phyloP scores from a whole-genome alignment of 306 rosid species.

The Boehmeria nivea region DNA sequence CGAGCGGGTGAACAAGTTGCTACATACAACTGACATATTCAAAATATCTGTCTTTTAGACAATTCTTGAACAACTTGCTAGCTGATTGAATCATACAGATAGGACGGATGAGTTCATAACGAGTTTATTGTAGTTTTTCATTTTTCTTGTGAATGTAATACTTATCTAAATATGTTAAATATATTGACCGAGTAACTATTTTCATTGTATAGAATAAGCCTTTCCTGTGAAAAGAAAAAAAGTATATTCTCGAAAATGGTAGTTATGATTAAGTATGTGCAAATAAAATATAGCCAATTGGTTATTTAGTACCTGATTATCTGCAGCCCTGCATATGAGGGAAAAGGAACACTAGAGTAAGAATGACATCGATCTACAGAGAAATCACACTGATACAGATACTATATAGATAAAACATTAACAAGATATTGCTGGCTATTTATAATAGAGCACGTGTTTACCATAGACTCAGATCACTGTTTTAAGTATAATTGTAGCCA shows the following conservation, averaged over 20 bases:
- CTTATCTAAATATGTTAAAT: not conserved
- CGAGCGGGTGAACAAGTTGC: conserved; percentile 99
- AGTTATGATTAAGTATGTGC: too few relatives aligned
- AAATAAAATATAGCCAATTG: too few relatives aligned
- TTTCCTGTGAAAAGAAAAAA: too few relatives aligned
- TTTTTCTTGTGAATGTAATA: too few relatives aligned
- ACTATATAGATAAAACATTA: not conserved
- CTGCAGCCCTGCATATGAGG: conserved; percentile 75
- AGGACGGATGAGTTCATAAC: too few relatives aligned
- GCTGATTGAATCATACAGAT: not conserved
- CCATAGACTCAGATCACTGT: too few relatives aligned
- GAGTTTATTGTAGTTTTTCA: too few relatives aligned
- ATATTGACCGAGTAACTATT: not conserved
- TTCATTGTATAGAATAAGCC: too few relatives aligned
- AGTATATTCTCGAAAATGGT: too few relatives aligned
- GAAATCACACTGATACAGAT: not conserved
- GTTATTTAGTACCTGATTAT: conserved; percentile 69
- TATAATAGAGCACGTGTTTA: not conserved
- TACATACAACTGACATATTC: conserved; percentile 59
- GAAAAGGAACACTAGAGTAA: conserved; percentile 21
- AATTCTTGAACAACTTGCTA: not conserved
- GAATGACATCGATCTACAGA: too few relatives aligned
- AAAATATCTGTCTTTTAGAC: conserved; percentile 20
- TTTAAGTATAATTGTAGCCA: too few relatives aligned
- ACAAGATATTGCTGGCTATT: not conserved